Percentiles rank a stretch among this genome's conserved stretches.
These are phyloP conservation scores for Pyronema omphalodes DNA, from an alignment of 495 filamentous ascomycete species.

Conservation along the genomic window DNA sequence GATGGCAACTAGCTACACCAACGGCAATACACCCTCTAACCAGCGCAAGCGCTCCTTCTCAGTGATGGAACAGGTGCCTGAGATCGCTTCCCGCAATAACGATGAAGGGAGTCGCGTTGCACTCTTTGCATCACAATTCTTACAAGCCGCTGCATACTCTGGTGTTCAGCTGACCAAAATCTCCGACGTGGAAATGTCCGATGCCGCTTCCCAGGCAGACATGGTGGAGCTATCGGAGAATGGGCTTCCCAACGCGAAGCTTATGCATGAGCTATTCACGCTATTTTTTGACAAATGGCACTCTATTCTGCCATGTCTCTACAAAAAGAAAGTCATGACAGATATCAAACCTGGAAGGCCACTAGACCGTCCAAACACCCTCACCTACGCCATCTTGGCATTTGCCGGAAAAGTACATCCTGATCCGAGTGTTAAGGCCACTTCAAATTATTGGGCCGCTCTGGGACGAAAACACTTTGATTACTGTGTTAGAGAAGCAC, in stretches of 20 bases:
- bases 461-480: constrained; percentile 16
- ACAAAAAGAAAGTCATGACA: constrained; percentile 12
- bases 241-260: constrained; percentile 5
- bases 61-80: not conserved
- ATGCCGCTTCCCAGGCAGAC: not conserved
- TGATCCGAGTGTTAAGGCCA: constrained; percentile 3
- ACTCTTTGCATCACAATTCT: constrained; percentile 15
- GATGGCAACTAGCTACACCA: not conserved
- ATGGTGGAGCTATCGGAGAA: constrained; percentile 1
- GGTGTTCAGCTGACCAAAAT: constrained; percentile 9
- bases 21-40: not conserved
- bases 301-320: constrained; percentile 18
- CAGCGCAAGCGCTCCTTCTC: constrained; percentile 1
- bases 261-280: constrained; percentile 12
- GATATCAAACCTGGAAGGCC: constrained; percentile 8
- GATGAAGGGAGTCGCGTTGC: not conserved
- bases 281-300: constrained; percentile 21
- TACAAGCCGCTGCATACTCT: constrained; percentile 16
- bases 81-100: not conserved
- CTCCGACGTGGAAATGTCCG: constrained; percentile 2
- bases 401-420: constrained; percentile 18
- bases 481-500: constrained; percentile 10
- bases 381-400: constrained; percentile 16
- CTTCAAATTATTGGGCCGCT: constrained; percentile 11
- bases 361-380: constrained; percentile 9